Percentiles rank a stretch among this genome's conserved stretches.
Evolutionary conservation across 1,284 basidiomycete genomes (phyloP).

Genomic region (Cutaneotrichosporon sp.): DNA sequence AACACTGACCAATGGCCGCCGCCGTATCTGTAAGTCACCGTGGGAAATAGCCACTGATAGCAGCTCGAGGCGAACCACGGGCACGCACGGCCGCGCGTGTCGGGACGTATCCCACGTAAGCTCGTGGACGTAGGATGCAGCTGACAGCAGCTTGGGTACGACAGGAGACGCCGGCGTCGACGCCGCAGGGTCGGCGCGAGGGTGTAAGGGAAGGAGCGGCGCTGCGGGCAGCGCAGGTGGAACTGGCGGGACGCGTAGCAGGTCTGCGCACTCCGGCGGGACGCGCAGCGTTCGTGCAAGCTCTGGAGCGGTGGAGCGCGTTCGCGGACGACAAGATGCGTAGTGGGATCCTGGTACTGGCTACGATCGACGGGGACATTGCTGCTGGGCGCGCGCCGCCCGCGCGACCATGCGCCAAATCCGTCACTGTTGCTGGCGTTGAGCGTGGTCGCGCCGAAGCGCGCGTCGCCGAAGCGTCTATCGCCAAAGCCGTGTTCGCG

Average conservation of each 20-base stretch:
- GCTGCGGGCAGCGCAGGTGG: not conserved
- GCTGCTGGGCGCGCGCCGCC: not conserved
- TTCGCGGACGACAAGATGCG: slow-evolving; percentile 1
- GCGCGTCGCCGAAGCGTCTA: not conserved
- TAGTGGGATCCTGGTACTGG: not conserved
- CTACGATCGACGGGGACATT: not conserved
- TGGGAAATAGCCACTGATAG: too few species aligned
- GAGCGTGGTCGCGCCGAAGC: not conserved
- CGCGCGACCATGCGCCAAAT: not conserved
- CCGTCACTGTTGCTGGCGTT: not conserved
- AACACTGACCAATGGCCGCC: too few species aligned
- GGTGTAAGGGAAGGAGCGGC: too few species aligned
- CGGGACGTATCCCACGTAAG: too few species aligned
- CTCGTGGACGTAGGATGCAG: too few species aligned
- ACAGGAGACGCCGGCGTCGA: too few species aligned
- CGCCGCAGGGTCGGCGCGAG: not conserved
- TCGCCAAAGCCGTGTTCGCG: not conserved
- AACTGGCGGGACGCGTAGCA: not conserved
- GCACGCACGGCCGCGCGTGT: too few species aligned
- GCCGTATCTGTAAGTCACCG: too few species aligned
- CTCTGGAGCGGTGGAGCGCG: not conserved
- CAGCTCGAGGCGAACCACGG: too few species aligned
- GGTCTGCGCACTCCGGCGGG: not conserved
- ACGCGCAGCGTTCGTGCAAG: not conserved
- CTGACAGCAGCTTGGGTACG: too few species aligned